Conservation (phyloP, 257 asterid species). For the Rhazya stricta region DNA sequence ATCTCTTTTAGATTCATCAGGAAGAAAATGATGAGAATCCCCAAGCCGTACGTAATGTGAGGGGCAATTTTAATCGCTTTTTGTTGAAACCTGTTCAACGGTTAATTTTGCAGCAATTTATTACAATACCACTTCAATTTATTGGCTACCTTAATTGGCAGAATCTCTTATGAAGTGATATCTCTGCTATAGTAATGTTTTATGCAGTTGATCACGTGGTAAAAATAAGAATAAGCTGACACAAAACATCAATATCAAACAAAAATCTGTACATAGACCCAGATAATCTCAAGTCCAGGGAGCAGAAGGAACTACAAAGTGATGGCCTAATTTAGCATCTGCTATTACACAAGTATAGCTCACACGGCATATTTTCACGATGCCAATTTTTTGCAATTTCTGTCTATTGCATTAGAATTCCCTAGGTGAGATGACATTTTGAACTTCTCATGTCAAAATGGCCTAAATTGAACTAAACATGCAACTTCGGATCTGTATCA, state of each 20-base stretch:
- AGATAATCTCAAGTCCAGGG: neutral
- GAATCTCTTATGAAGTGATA: too few relatives aligned
- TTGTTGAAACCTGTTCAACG: too few relatives aligned
- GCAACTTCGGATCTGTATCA: neutral
- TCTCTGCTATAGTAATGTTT: too few relatives aligned
- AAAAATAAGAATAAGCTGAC: neutral
- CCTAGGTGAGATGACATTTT: neutral
- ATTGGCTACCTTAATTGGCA: too few relatives aligned
- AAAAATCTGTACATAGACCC: neutral
- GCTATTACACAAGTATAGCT: neutral
- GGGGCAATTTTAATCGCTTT: too few relatives aligned
- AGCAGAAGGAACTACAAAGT: neutral
- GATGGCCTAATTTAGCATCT: neutral
- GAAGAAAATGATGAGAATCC: too few relatives aligned
- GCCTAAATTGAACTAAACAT: neutral
- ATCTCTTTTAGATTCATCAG: too few relatives aligned
- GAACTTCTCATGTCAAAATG: neutral
- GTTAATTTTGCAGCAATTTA: neutral
- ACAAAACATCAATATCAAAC: neutral
- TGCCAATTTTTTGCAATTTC: neutral
- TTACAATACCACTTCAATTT: neutral
- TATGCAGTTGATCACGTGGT: neutral
- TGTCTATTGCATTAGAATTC: neutral
- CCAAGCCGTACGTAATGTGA: too few relatives aligned
- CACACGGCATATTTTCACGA: neutral